Evolutionary conservation across 441 rosid genomes (phyloP), one percentile per base, ranked within the genome.

Genomic region (Gossypium laxum): DNA sequence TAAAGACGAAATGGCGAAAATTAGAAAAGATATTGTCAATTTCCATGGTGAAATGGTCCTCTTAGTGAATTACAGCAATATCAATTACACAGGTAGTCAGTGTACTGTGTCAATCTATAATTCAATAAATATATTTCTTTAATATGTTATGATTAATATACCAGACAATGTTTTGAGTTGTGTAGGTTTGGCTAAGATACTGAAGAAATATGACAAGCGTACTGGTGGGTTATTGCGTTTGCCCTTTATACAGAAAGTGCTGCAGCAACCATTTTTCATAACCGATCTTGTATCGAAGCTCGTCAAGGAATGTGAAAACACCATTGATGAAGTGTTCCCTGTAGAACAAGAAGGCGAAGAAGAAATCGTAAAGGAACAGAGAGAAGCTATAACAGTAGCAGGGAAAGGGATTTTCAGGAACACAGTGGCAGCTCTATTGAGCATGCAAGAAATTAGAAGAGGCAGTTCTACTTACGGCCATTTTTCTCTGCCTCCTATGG

Each of bases 21-120:
- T 88, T 11, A 85, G 84, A 78, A 89, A 82, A 45, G 86, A 84
- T 5, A 86, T 88, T n/a, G 83, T 92, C 72, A 78, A 90, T 77
- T 89, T 92, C 82, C 98, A 89, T 5, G 98, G 96, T 1, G 96
- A 92, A 74, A 92, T 92, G 95, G 95, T 92, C 71, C 89, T 92
- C 32, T 75, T 92, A 1, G 86, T 83, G 55, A 85, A 90, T 77
- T 92, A 92, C 78, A 90, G 96, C 86, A 89, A 85, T 66, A 76
- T 92, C 74, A 92, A 90, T 75, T 92, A 85, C 83, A 89, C 92
- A 76, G 96, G 96, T 86, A 51, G 6, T 15, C 15, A 12, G 5
- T 4, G 38, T 11, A 54, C 12, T 8, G 59, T 54, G 2, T 68
- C 22, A n/a, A 38, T 11, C 22, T 38, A 34, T 19, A 28, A 2